These are phyloP conservation scores for Daldinia grandis DNA, from an alignment of 495 filamentous ascomycete genomes.

Conservation along the genomic window DNA sequence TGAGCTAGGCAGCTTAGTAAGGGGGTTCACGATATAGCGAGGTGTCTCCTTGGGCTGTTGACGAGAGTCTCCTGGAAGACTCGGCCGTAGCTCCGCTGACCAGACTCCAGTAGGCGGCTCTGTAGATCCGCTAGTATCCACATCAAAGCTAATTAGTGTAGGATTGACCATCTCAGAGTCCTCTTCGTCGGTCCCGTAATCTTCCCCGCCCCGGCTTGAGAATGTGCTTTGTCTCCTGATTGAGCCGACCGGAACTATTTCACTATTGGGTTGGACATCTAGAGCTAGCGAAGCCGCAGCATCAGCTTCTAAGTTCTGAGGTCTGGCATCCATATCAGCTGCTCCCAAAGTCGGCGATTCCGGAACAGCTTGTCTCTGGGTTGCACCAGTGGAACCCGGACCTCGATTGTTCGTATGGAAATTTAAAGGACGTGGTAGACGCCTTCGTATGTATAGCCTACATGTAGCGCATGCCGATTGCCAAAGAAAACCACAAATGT, in stretches of 20 bases:
- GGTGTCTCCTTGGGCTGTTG: slow-evolving; percentile 40
- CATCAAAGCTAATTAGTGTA: slow-evolving; percentile 66
- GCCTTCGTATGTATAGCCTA: slow-evolving; percentile 26
- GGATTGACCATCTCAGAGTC: slow-evolving; percentile 58
- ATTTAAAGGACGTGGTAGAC: slow-evolving; percentile 29
- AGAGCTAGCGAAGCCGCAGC: slow-evolving; percentile 32
- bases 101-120: slow-evolving; percentile 56
- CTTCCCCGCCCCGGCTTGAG: slow-evolving; percentile 46
- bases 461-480: slow-evolving; percentile 20
- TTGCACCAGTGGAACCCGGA: background rate
- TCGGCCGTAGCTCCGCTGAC: slow-evolving; percentile 65
- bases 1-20: slow-evolving; percentile 48
- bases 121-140: slow-evolving; percentile 58
- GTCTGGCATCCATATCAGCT: slow-evolving; percentile 40
- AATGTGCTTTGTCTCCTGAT: slow-evolving; percentile 47
- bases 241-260: slow-evolving; percentile 40
- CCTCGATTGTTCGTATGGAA: slow-evolving; percentile 4
- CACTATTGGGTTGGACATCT: slow-evolving; percentile 40
- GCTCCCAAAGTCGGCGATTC: slow-evolving; percentile 44
- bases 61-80: slow-evolving; percentile 42
- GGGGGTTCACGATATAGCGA: slow-evolving; percentile 49
- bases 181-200: slow-evolving; percentile 60
- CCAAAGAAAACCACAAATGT: slow-evolving; percentile 31
- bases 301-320: slow-evolving; percentile 38
- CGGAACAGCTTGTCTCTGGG: slow-evolving; percentile 32